Evolutionary conservation across 2,329 filamentous ascomycete genomes (phyloP).

Genomic region (Aaosphaeria arxii): DNA sequence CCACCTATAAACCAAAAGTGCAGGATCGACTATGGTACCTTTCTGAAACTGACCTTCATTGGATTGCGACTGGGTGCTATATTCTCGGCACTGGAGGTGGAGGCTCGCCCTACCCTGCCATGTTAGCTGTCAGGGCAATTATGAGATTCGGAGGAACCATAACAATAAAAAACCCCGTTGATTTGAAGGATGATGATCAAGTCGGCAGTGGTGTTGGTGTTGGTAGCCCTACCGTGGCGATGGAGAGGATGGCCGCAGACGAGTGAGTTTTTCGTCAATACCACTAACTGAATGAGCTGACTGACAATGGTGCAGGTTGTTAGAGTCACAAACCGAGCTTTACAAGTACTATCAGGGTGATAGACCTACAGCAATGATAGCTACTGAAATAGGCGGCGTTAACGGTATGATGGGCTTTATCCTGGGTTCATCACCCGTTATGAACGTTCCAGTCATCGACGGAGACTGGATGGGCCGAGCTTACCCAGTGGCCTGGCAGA

Average conservation of each 20-base stretch:
- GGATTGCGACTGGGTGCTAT: constrained; percentile 48
- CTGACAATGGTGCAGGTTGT: constrained; percentile 19
- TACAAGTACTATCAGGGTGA: constrained; percentile 31
- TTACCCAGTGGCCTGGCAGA: constrained; percentile 47
- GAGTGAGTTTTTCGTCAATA: constrained; percentile 25
- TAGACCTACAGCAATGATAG: constrained; percentile 35
- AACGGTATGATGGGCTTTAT: constrained; percentile 43
- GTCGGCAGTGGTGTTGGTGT: constrained; percentile 45
- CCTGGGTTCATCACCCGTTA: constrained; percentile 35
- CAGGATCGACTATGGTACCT: constrained; percentile 42
- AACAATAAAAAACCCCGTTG: constrained; percentile 40
- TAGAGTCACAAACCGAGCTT: constrained; percentile 36
- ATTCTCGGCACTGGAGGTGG: constrained; percentile 50
- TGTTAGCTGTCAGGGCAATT: constrained; percentile 42
- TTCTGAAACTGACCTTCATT: constrained; percentile 45
- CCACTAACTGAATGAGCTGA: not conserved
- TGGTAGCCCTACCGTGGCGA: constrained; percentile 43
- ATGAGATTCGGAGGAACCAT: constrained; percentile 40
- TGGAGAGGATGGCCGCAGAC: constrained; percentile 43
- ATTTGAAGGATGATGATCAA: constrained; percentile 44
- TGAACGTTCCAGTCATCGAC: constrained; percentile 44
- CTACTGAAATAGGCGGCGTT: constrained; percentile 48
- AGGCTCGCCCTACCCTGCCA: constrained; percentile 45
- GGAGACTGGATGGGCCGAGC: constrained; percentile 50
- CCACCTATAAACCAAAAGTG: constrained; percentile 41